Evolutionary conservation across 1,284 basidiomycete species (phyloP).

Genomic region (Mycena citricolor): DNA sequence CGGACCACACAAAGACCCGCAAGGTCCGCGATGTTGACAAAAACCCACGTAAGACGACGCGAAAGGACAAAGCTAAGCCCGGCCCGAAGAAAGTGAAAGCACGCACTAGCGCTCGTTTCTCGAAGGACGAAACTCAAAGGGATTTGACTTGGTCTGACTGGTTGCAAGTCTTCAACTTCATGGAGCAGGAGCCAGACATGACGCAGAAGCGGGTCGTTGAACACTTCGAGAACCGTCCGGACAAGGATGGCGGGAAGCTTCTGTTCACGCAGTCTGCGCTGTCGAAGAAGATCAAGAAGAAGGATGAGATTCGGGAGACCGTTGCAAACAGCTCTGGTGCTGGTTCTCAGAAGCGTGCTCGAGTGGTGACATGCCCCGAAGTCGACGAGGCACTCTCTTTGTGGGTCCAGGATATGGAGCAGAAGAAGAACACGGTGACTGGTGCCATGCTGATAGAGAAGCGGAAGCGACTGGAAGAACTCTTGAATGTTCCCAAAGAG

Average conservation of each 20-base stretch:
- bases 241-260: slow-evolving; percentile 12
- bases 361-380: slow-evolving; percentile 28
- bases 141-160: slow-evolving; percentile 26
- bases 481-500: slow-evolving; percentile 29
- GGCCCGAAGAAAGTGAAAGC: slow-evolving; percentile 8
- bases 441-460: slow-evolving; percentile 34
- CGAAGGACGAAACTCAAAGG: not conserved
- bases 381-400: slow-evolving; percentile 31
- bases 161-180: slow-evolving; percentile 20
- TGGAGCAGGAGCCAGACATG: slow-evolving; percentile 14
- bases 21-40: slow-evolving; percentile 1
- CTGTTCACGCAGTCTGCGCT: slow-evolving; percentile 7
- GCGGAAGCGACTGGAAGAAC: slow-evolving; percentile 29
- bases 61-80: slow-evolving; percentile 2
- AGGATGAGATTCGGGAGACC: not conserved
- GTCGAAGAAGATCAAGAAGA: slow-evolving; percentile 5
- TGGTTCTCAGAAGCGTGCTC: slow-evolving; percentile 19
- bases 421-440: slow-evolving; percentile 26
- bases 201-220: slow-evolving; percentile 18
- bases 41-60: not conserved
- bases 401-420: slow-evolving; percentile 33
- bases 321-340: slow-evolving; percentile 9
- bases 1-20: not conserved
- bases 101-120: slow-evolving; percentile 1
- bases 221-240: slow-evolving; percentile 19